These are phyloP conservation scores for Avena sativa DNA, from an alignment of 176 grass and related monocot genomes.

Conservation along the genomic window DNA sequence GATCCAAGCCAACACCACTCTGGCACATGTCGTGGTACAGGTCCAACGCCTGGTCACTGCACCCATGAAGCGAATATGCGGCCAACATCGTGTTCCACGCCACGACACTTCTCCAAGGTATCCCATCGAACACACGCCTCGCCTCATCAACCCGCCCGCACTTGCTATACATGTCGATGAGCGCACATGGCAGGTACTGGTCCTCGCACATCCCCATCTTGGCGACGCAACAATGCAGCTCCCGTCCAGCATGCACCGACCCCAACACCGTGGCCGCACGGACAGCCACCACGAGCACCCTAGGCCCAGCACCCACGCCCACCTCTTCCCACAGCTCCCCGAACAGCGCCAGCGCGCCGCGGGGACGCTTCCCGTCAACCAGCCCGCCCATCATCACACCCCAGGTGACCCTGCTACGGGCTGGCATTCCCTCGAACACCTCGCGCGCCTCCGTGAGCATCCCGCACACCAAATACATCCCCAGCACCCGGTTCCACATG, in stretches of 20 bases:
- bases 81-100: constrained; percentile 81
- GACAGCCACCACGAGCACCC: constrained; percentile 61
- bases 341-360: constrained; percentile 60
- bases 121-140: constrained; percentile 63
- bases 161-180: constrained; percentile 90
- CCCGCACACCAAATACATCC: constrained; percentile 60
- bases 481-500: constrained; percentile 65
- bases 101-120: constrained; percentile 49
- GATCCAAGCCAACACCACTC: constrained; percentile 55
- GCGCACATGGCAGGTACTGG: constrained; percentile 53
- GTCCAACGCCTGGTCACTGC: constrained; percentile 62
- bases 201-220: constrained; percentile 58
- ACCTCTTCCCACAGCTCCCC: constrained; percentile 45
- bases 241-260: constrained; percentile 38
- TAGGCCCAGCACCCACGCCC: neutral
- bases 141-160: constrained; percentile 60
- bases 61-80: constrained; percentile 62
- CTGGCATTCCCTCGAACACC: constrained; percentile 74
- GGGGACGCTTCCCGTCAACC: constrained; percentile 50
- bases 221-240: constrained; percentile 70
- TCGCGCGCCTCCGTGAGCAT: constrained; percentile 58
- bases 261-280: constrained; percentile 45
- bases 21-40: constrained; percentile 69
- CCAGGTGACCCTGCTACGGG: constrained; percentile 56
- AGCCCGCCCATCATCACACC: constrained; percentile 69